A percentile compares a stretch with the other conserved stretches of the same genome.
phyloP scores from a whole-genome alignment of 768 basidiomycete genomes.

The Rhizopogon vinicolor region DNA sequence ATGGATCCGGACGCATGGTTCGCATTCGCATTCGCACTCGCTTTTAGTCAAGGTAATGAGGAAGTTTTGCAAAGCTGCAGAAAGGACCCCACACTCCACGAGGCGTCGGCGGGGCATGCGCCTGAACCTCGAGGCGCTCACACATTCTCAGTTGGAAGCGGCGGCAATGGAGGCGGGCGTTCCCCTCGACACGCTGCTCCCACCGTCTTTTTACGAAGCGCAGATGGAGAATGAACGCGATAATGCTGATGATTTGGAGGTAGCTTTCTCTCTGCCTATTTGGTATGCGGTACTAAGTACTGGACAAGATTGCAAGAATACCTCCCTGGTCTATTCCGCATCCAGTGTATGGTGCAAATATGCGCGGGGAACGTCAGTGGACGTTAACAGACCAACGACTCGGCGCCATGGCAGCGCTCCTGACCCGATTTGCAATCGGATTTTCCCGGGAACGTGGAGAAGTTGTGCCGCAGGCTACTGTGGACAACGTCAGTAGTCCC shows the following conservation, averaged over 20 bases:
- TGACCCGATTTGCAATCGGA: slow-evolving; percentile 48
- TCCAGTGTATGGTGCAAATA: slow-evolving; percentile 12
- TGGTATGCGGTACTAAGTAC: background rate
- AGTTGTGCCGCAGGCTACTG: background rate
- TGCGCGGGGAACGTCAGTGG: background rate
- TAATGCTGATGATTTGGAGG: background rate
- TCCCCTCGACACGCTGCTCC: slow-evolving; percentile 48
- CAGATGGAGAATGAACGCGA: slow-evolving; percentile 4
- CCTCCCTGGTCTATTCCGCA: slow-evolving; percentile 5
- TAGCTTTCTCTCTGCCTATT: background rate
- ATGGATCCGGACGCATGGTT: slow-evolving; percentile 38
- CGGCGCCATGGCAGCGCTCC: slow-evolving; percentile 51
- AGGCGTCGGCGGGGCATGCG: slow-evolving; percentile 40
- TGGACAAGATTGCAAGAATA: background rate
- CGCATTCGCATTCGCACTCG: background rate
- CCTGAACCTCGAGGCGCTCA: slow-evolving; percentile 60
- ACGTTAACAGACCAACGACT: slow-evolving; percentile 54
- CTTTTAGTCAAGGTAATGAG: slow-evolving; percentile 8
- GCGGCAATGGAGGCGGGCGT: slow-evolving; percentile 69
- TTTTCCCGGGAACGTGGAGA: slow-evolving; percentile 23
- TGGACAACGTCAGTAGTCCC: background rate
- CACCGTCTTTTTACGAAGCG: slow-evolving; percentile 27
- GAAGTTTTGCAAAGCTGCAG: slow-evolving; percentile 2
- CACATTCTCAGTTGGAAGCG: slow-evolving; percentile 48
- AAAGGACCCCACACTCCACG: slow-evolving; percentile 9